Percentiles rank a stretch among this genome's conserved stretches.
Conservation (phyloP, 257 asterid genomes). For the Thymus mandschuricus region DNA sequence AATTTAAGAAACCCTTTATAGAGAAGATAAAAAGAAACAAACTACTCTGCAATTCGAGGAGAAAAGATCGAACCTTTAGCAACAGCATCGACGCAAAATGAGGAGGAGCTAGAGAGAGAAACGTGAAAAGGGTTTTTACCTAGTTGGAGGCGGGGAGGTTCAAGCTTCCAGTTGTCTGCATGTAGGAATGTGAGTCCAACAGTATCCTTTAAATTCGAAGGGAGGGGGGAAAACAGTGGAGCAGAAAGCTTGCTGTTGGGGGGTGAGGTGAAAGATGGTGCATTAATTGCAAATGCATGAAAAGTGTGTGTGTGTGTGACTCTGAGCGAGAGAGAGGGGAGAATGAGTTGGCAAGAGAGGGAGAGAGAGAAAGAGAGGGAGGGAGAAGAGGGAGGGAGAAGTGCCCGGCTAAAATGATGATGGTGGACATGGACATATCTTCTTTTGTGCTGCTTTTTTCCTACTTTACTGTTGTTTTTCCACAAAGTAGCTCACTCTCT, state of each 20-base stretch:
- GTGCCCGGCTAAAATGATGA: constrained; percentile 48
- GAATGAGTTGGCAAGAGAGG: constrained; percentile 35
- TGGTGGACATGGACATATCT: constrained; percentile 43
- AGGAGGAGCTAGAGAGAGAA: neutral
- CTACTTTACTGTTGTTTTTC: constrained; percentile 22
- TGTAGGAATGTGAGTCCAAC: constrained; percentile 23
- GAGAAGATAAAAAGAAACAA: constrained; percentile 9
- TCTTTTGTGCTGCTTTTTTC: constrained; percentile 34
- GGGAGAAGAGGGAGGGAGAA: constrained; percentile 26
- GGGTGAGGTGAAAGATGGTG: constrained; percentile 36
- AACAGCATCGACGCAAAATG: constrained; percentile 9
- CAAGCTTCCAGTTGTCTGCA: constrained; percentile 22
- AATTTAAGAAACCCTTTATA: neutral
- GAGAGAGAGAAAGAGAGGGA: constrained; percentile 10
- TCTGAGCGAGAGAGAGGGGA: constrained; percentile 22
- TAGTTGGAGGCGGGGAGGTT: constrained; percentile 28
- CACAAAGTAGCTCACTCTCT: constrained; percentile 30
- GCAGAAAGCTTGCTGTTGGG: constrained; percentile 44
- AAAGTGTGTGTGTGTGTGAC: constrained; percentile 42
- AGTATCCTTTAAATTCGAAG: constrained; percentile 30
- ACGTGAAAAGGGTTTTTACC: constrained; percentile 27
- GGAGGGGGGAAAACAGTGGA: constrained; percentile 37
- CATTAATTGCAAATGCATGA: constrained; percentile 72
- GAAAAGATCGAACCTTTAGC: constrained; percentile 39
- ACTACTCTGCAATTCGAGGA: constrained; percentile 22